phyloP scores from a whole-genome alignment of 1,284 basidiomycete species.

The Pseudozyma pruni region DNA sequence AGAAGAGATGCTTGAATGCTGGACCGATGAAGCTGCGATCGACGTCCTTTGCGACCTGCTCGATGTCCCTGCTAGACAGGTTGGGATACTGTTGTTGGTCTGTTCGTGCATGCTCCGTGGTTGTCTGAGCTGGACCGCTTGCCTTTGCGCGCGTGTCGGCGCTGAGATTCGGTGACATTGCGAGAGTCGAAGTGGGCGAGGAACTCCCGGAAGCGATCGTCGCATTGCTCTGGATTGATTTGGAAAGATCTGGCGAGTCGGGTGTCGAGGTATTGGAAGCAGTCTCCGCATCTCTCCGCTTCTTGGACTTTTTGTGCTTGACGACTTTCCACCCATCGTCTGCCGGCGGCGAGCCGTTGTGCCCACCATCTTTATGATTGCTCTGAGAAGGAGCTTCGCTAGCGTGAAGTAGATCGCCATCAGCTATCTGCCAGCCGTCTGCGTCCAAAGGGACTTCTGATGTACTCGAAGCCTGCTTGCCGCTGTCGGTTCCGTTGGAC shows the following conservation, averaged over 20 bases:
- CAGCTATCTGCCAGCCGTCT: conserved; percentile 49
- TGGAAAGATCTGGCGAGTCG: background rate
- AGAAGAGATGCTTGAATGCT: conserved; percentile 22
- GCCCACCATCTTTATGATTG: background rate
- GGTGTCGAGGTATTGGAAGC: background rate
- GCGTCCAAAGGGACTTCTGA: conserved; percentile 27
- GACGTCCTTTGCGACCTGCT: conserved; percentile 63
- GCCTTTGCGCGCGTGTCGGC: background rate
- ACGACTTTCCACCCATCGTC: conserved; percentile 41
- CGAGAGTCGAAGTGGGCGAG: background rate
- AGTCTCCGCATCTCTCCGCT: conserved; percentile 2
- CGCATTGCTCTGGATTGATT: background rate
- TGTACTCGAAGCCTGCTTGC: conserved; percentile 1
- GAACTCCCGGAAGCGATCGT: background rate
- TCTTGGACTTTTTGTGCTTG: conserved; percentile 28
- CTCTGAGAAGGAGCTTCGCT: too few species aligned
- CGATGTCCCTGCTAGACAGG: conserved; percentile 48
- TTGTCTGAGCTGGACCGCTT: background rate
- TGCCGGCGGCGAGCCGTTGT: background rate
- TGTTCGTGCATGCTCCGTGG: background rate
- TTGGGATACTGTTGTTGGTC: conserved; percentile 4
- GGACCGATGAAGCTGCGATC: conserved; percentile 62
- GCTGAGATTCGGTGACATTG: background rate
- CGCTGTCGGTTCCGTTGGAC: background rate
- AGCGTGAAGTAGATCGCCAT: background rate